phyloP scores from a whole-genome alignment of 129 eudicot genomes.

The Flaveria bidentis region DNA sequence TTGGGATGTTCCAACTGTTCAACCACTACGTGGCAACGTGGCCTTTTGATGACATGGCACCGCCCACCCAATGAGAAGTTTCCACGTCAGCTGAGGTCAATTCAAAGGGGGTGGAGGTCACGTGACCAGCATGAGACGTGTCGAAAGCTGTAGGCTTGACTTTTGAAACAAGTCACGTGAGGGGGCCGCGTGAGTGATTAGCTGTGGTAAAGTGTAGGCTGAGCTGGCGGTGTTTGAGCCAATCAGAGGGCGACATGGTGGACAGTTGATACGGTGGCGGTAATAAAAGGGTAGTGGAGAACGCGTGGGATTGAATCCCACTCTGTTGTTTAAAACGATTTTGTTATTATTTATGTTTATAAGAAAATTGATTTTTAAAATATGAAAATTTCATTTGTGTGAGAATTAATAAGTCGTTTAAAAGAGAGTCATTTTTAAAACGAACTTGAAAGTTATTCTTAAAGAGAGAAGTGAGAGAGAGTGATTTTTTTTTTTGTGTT shows the following conservation, averaged over 20 bases:
- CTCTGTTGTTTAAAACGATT: constrained; percentile 2
- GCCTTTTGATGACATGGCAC: constrained; percentile 29
- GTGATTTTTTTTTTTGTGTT: no score
- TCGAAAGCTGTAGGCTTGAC: constrained; percentile 13
- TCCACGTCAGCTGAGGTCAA: constrained; percentile 21
- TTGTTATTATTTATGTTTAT: background rate
- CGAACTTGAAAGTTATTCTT: no score
- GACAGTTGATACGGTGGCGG: constrained; percentile 24
- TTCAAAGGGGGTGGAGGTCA: constrained; percentile 31
- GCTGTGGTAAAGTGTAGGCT: constrained; percentile 37
- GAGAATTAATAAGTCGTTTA: no score
- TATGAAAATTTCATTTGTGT: no score
- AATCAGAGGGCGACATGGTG: constrained; percentile 24
- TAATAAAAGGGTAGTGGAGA: constrained; percentile 37
- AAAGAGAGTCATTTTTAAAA: no score
- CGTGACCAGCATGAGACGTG: constrained; percentile 54
- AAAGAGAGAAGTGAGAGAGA: no score
- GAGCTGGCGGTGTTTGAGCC: constrained; percentile 39
- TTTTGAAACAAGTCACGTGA: constrained; percentile 47
- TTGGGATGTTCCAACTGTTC: constrained; percentile 31
- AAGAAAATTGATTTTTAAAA: background rate
- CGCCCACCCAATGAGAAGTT: constrained; percentile 36
- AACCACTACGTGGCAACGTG: constrained; percentile 32
- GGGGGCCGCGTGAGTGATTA: constrained; percentile 44
- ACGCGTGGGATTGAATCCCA: constrained; percentile 53